A percentile compares a stretch with the other conserved stretches of the same genome.
Evolutionary conservation across 2,329 filamentous ascomycete genomes (phyloP).

Genomic region (Dendryphion nanum): DNA sequence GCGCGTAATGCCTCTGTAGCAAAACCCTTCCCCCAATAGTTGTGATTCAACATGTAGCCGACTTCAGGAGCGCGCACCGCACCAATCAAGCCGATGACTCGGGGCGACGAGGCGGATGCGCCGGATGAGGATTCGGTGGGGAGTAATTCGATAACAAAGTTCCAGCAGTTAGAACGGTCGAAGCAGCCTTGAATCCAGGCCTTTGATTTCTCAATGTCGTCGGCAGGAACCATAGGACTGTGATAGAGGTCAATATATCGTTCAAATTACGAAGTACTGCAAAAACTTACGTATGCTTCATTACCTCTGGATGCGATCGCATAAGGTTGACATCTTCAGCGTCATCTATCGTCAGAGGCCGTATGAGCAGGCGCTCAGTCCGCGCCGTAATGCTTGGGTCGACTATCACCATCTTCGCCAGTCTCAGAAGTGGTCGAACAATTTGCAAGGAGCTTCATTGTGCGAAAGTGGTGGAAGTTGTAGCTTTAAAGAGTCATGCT

Average conservation of each 20-base stretch:
- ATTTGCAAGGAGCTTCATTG: no score
- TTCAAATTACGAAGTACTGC: neutral
- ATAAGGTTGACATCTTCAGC: constrained; percentile 52
- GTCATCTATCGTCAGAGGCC: constrained; percentile 53
- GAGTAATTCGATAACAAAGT: constrained; percentile 56
- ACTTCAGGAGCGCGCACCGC: constrained; percentile 42
- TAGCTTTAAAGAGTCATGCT: neutral
- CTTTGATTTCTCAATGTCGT: constrained; percentile 42
- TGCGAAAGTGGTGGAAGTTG: constrained; percentile 22
- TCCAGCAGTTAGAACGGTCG: constrained; percentile 48
- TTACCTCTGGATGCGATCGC: constrained; percentile 60
- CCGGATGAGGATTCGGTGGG: constrained; percentile 5
- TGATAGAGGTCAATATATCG: constrained; percentile 14
- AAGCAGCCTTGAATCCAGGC: constrained; percentile 42
- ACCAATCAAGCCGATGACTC: constrained; percentile 44
- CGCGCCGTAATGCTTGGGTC: constrained; percentile 25
- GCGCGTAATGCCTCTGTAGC: constrained; percentile 46
- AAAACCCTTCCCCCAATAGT: constrained; percentile 43
- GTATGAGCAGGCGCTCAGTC: constrained; percentile 57
- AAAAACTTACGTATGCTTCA: constrained; percentile 56
- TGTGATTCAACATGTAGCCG: constrained; percentile 44
- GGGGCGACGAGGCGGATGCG: constrained; percentile 11
- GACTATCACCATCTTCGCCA: constrained; percentile 32
- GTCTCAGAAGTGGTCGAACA: constrained; percentile 1
- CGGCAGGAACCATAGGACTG: constrained; percentile 51